A percentile compares a stretch with the other conserved stretches of the same genome.
Conservation (phyloP, 352 stramenopile species). For the Aphanomyces invadans region DNA sequence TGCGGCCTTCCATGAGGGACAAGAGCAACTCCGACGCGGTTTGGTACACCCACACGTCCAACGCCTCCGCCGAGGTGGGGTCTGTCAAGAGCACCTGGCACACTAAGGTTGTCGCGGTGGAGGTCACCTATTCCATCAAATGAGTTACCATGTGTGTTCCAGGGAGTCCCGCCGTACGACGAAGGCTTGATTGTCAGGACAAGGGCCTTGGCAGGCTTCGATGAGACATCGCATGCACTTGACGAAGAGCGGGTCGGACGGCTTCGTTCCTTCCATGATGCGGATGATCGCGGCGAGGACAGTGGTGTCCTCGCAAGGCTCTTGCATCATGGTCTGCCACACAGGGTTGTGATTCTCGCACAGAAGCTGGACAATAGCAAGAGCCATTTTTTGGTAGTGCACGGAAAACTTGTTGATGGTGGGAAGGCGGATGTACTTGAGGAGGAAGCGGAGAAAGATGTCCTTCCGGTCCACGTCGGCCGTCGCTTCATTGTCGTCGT, state of each 20-base stretch:
- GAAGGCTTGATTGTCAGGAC: conserved; percentile 14
- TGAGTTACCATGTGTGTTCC: no score
- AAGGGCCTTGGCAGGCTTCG: conserved; percentile 21
- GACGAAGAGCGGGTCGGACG: conserved; percentile 1
- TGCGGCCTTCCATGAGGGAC: conserved; percentile 24
- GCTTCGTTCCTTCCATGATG: background rate
- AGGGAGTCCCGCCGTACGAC: conserved; percentile 3
- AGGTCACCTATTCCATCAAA: conserved; percentile 2
- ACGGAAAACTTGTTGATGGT: background rate
- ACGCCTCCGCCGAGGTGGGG: background rate
- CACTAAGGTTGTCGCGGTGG: background rate
- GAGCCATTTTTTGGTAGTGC: conserved; percentile 21
- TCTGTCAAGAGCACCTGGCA: conserved; percentile 18
- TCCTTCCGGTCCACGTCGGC: conserved; percentile 23
- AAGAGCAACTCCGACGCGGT: conserved; percentile 13
- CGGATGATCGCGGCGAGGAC: conserved; percentile 11
- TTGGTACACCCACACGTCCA: conserved; percentile 10
- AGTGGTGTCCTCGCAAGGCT: background rate
- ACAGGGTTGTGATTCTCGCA: conserved; percentile 21
- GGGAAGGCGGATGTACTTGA: conserved; percentile 2
- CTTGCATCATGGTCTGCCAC: conserved; percentile 10
- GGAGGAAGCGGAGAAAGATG: conserved; percentile 14
- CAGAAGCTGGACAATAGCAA: conserved; percentile 19
- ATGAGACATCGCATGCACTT: conserved; percentile 19
- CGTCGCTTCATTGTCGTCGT: conserved; percentile 18